These are phyloP conservation scores for Hamamelis virginiana DNA, from an alignment of 164 flowering plant species.

Conservation along the genomic window DNA sequence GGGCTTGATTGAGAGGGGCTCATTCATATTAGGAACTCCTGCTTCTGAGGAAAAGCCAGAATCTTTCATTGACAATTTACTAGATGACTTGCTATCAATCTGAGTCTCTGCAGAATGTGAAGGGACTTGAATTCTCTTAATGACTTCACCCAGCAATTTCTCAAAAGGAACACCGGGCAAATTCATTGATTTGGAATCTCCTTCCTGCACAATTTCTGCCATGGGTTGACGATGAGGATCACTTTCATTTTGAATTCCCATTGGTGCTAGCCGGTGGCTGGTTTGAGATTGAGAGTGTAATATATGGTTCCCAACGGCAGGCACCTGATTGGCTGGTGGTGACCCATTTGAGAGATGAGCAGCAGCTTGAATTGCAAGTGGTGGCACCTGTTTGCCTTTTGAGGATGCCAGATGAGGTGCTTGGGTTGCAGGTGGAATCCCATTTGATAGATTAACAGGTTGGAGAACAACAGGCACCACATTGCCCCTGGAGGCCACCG, in stretches of 20 bases:
- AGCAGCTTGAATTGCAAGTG: conserved; percentile 8
- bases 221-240: conserved; percentile 8
- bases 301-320: conserved; percentile 4
- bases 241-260: conserved; percentile 9
- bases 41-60: conserved; percentile 6
- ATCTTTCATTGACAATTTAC: conserved; percentile 3
- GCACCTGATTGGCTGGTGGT: conserved; percentile 1
- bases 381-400: conserved; percentile 17
- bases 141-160: conserved; percentile 29
- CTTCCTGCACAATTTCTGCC: conserved; percentile 3
- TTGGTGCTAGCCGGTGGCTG: conserved; percentile 7
- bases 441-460: conserved; percentile 28
- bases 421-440: conserved; percentile 14
- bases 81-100: conserved; percentile 6
- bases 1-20: conserved; percentile 31
- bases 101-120: conserved; percentile 16
- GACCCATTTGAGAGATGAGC: conserved; percentile 16
- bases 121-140: conserved; percentile 25
- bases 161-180: conserved; percentile 25
- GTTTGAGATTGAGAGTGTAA: conserved; percentile 13
- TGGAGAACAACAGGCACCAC: conserved; percentile 43
- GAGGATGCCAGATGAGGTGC: conserved; percentile 20
- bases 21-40: conserved; percentile 13
- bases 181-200: conserved; percentile 20
- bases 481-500: conserved; percentile 25